Conservation (phyloP, 306 rosid species). For the Sicyos baderoa region DNA sequence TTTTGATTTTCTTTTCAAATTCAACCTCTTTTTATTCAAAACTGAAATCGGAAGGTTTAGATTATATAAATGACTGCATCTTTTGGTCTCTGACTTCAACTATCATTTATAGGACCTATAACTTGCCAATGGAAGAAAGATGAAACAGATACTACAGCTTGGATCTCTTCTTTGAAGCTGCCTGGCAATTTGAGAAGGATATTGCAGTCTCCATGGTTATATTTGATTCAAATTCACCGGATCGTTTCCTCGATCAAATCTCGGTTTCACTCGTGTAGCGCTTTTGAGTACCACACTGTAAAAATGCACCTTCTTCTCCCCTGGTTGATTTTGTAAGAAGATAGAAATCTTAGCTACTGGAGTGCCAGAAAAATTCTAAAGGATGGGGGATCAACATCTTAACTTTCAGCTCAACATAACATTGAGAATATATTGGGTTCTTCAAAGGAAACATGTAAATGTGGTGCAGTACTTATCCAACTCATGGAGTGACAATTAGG, state of each 20-base stretch:
- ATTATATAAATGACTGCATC: neutral
- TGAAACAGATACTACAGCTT: slow-evolving; percentile 19
- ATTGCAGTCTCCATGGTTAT: slow-evolving; percentile 56
- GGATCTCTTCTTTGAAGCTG: slow-evolving; percentile 33
- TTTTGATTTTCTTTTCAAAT: neutral
- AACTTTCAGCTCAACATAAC: neutral
- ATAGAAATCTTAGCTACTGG: slow-evolving; percentile 25
- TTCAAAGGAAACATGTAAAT: neutral
- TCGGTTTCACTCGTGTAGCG: slow-evolving; percentile 14
- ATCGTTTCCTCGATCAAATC: slow-evolving; percentile 22
- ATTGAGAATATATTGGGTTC: neutral
- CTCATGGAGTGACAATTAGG: no score
- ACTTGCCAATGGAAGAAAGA: slow-evolving; percentile 27
- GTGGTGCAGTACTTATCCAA: neutral
- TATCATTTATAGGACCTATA: neutral
- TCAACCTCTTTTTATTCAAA: neutral
- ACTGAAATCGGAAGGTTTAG: neutral
- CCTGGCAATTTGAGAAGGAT: slow-evolving; percentile 35
- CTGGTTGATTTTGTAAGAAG: slow-evolving; percentile 31
- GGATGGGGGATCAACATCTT: slow-evolving; percentile 34
- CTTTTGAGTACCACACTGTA: slow-evolving; percentile 20
- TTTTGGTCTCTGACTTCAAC: slow-evolving; percentile 8
- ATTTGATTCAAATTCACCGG: slow-evolving; percentile 53
- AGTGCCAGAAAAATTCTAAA: slow-evolving; percentile 23
- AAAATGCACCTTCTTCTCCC: slow-evolving; percentile 26